Conservation (phyloP, 345 rosid species). For the Alliaria petiolata region DNA sequence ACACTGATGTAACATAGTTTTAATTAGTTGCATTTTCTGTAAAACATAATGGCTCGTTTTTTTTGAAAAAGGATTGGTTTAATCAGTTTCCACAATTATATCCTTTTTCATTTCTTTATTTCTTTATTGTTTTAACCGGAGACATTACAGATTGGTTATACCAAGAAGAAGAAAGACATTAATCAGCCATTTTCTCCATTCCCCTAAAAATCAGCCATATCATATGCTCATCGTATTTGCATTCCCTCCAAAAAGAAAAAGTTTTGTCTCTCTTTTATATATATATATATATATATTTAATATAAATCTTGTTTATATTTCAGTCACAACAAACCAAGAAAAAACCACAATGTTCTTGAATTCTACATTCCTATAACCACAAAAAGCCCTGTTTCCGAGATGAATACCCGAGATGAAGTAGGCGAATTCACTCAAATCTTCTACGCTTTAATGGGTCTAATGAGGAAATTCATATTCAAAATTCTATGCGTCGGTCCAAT, state of each 20-base stretch:
- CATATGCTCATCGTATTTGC: constrained; percentile 34
- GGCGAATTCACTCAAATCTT: constrained; percentile 11
- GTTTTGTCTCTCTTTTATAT: background rate
- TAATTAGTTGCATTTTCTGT: background rate
- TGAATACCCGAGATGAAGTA: constrained; percentile 15
- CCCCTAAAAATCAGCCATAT: constrained; percentile 18
- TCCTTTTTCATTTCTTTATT: too few relatives aligned
- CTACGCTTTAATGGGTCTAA: background rate
- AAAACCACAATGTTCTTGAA: background rate
- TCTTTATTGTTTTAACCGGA: background rate
- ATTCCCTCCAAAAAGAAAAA: constrained; percentile 4
- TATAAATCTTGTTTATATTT: constrained; percentile 7
- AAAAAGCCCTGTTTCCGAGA: background rate
- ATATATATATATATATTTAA: too few relatives aligned
- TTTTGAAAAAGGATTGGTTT: background rate
- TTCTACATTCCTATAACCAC: background rate
- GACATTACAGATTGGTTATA: background rate
- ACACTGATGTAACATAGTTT: background rate
- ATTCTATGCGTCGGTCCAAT: constrained; percentile 29
- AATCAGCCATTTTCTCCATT: constrained; percentile 1
- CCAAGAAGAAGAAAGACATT: background rate
- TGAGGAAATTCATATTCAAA: constrained; percentile 25
- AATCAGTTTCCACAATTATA: too few relatives aligned
- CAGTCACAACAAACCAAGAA: background rate
- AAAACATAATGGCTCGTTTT: background rate